Evolutionary conservation across 768 basidiomycete genomes (phyloP).

Genomic region (Punctularia strigosozonata): DNA sequence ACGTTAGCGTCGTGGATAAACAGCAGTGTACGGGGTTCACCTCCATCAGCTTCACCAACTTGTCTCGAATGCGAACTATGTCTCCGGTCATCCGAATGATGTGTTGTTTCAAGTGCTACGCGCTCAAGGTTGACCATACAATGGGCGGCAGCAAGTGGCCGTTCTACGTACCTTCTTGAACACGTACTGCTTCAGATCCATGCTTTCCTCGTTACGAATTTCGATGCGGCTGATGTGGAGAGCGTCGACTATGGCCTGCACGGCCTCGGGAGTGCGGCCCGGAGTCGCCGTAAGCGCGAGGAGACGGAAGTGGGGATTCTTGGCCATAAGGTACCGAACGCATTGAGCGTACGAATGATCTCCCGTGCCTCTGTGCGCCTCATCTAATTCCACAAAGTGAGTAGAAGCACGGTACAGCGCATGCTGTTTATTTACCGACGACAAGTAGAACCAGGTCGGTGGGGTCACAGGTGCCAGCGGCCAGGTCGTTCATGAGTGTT

Average conservation of each 20-base stretch:
- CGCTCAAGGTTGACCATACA: not conserved
- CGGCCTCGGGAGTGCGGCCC: slow-evolving; percentile 72
- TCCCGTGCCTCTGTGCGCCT: slow-evolving; percentile 91
- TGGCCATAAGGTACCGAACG: slow-evolving; percentile 82
- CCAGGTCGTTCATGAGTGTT: slow-evolving; percentile 82
- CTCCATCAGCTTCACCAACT: slow-evolving; percentile 63
- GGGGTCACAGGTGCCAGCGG: slow-evolving; percentile 60
- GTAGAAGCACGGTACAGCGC: slow-evolving; percentile 13
- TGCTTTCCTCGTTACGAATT: slow-evolving; percentile 81
- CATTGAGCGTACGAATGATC: slow-evolving; percentile 88
- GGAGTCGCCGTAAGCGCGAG: slow-evolving; percentile 95
- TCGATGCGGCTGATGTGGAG: slow-evolving; percentile 94
- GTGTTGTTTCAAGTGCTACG: slow-evolving; percentile 55
- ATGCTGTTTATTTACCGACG: no score
- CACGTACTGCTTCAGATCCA: slow-evolving; percentile 79
- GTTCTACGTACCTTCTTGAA: slow-evolving; percentile 60
- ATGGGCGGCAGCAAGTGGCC: not conserved
- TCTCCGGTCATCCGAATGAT: slow-evolving; percentile 63
- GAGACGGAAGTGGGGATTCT: slow-evolving; percentile 88
- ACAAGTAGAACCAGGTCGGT: slow-evolving; percentile 79
- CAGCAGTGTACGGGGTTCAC: slow-evolving; percentile 27
- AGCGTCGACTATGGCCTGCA: slow-evolving; percentile 84
- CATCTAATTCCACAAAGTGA: slow-evolving; percentile 38
- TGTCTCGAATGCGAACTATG: slow-evolving; percentile 52
- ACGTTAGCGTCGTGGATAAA: not conserved